Evolutionary conservation across 163 green algal species (phyloP).

Genomic region (Scenedesmus sp.): DNA sequence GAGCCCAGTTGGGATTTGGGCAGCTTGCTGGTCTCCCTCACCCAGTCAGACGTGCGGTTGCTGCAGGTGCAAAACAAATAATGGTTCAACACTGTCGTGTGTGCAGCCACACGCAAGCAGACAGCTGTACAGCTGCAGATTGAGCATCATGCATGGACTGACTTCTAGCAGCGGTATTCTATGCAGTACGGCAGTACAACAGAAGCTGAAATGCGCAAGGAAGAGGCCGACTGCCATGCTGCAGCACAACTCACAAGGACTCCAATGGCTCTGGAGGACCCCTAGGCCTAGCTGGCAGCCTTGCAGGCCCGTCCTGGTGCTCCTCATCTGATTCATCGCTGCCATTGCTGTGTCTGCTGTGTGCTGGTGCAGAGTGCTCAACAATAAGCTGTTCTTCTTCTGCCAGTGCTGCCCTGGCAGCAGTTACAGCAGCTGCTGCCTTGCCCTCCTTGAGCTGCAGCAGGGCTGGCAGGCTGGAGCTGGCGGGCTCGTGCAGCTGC

Average conservation of each 20-base stretch:
- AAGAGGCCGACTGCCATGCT: too few species aligned
- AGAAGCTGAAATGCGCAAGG: too few species aligned
- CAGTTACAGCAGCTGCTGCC: background rate
- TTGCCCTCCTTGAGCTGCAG: background rate
- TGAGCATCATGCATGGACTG: too few species aligned
- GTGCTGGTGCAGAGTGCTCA: background rate
- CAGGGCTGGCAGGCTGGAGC: background rate
- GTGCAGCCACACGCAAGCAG: background rate
- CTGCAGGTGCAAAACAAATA: background rate
- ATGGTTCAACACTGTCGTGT: background rate
- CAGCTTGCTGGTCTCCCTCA: constrained; percentile 13
- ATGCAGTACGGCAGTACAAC: too few species aligned
- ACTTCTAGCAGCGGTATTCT: too few species aligned
- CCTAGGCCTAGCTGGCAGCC: background rate
- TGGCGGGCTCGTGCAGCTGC: background rate
- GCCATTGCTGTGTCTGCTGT: background rate
- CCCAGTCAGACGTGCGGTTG: background rate
- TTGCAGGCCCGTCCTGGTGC: background rate
- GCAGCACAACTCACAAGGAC: background rate
- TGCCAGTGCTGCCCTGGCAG: background rate
- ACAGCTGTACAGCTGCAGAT: too few species aligned
- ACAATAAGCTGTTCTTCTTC: background rate
- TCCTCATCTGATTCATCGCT: background rate
- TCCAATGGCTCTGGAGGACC: background rate
- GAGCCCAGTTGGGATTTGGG: background rate